Evolutionary conservation across 1,284 basidiomycete species (phyloP).

Genomic region (Fomitiporia mediterranea): DNA sequence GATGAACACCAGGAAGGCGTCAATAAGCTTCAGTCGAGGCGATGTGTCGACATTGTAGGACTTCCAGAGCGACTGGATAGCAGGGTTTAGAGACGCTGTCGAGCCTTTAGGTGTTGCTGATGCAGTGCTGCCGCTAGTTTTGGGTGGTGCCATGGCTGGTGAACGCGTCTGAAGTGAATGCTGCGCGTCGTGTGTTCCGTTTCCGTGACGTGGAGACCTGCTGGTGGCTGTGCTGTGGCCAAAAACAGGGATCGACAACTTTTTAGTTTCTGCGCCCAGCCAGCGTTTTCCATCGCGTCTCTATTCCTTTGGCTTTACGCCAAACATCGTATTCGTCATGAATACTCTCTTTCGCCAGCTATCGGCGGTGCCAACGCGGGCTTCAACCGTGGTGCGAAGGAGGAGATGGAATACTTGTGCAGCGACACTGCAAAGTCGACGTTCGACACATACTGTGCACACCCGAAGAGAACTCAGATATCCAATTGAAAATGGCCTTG

Average conservation of each 20-base stretch:
- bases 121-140: slow-evolving; percentile 33
- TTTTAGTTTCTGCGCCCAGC: slow-evolving; percentile 2
- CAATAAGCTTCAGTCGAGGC: slow-evolving; percentile 87
- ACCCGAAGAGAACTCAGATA: slow-evolving; percentile 50
- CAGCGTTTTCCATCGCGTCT: slow-evolving; percentile 3
- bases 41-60: slow-evolving; percentile 79
- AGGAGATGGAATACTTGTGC: not conserved
- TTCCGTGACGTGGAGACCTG: slow-evolving; percentile 15
- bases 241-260: slow-evolving; percentile 2
- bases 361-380: slow-evolving; percentile 20
- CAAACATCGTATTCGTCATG: slow-evolving; percentile 24
- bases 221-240: slow-evolving; percentile 17
- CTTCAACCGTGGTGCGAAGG: not conserved
- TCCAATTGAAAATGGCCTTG: slow-evolving; percentile 62
- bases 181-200: not conserved
- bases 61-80: slow-evolving; percentile 63
- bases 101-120: slow-evolving; percentile 32
- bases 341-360: slow-evolving; percentile 26
- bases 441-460: slow-evolving; percentile 49
- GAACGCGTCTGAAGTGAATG: slow-evolving; percentile 1
- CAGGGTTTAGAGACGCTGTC: slow-evolving; percentile 30
- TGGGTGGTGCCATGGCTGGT: slow-evolving; percentile 29
- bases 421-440: too few relatives aligned
- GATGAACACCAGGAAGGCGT: slow-evolving; percentile 89
- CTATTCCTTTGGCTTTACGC: too few relatives aligned